These are phyloP conservation scores for Cubamyces sp. DNA, from an alignment of 768 basidiomycete species.

Conservation along the genomic window DNA sequence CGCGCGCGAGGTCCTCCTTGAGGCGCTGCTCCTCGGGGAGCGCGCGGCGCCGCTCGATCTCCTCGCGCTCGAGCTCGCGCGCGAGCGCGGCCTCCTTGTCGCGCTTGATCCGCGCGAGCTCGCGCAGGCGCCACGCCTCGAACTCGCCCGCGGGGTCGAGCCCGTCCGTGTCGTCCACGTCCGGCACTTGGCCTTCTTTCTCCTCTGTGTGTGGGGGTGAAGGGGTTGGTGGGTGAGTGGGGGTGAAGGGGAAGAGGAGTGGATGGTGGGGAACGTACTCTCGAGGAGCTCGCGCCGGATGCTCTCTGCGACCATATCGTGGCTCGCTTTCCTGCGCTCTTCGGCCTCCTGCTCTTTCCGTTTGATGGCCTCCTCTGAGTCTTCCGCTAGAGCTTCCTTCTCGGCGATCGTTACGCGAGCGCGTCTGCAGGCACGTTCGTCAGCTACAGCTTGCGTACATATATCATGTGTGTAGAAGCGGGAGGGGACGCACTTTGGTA, in stretches of 20 bases:
- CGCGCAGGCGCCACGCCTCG: conserved; percentile 94
- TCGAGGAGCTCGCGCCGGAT: conserved; percentile 90
- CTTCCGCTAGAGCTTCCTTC: conserved; percentile 65
- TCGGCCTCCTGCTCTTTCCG: conserved; percentile 77
- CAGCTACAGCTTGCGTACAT: neutral
- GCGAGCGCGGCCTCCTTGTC: conserved; percentile 89
- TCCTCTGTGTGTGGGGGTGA: conserved; percentile 61
- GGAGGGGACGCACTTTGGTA: conserved; percentile 77
- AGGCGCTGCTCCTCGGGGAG: conserved; percentile 92
- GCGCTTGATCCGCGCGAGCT: conserved; percentile 89
- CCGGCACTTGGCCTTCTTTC: conserved; percentile 79
- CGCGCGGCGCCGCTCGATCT: conserved; percentile 88
- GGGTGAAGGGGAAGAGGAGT: neutral
- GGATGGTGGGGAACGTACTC: conserved; percentile 57
- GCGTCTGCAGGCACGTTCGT: conserved; percentile 50
- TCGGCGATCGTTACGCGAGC: conserved; percentile 75
- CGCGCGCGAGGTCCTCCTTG: conserved; percentile 89
- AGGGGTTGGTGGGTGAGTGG: conserved; percentile 1
- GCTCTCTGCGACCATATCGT: conserved; percentile 92
- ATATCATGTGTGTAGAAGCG: neutral
- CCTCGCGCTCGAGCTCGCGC: conserved; percentile 84
- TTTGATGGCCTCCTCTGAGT: conserved; percentile 74
- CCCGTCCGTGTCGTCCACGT: conserved; percentile 95
- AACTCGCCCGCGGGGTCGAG: conserved; percentile 89
- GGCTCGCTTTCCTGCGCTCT: conserved; percentile 84